Evolutionary conservation across 768 basidiomycete genomes (phyloP).

Genomic region (Daedaleopsis sinensis): DNA sequence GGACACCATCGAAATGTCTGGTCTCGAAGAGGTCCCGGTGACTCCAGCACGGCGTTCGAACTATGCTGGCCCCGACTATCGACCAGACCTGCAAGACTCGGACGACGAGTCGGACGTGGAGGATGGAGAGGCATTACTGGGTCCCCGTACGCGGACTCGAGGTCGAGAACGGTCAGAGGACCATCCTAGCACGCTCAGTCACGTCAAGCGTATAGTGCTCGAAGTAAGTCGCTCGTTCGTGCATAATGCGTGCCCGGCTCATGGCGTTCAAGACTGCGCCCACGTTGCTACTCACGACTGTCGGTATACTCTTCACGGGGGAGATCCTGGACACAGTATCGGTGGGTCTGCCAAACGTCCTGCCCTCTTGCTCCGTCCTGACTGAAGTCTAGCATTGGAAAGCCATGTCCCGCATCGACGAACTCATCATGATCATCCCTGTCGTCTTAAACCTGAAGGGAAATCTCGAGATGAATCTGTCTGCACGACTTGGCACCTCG

Average conservation of each 20-base stretch:
- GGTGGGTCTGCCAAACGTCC: conserved; percentile 45
- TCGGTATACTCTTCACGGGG: conserved; percentile 89
- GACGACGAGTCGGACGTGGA: conserved; percentile 35
- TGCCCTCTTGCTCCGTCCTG: background rate
- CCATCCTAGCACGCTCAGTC: conserved; percentile 46
- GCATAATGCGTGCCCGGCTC: background rate
- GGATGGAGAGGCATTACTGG: conserved; percentile 53
- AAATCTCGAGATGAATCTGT: conserved; percentile 99
- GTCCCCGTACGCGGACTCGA: conserved; percentile 32
- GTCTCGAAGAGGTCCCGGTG: conserved; percentile 32
- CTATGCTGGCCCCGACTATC: conserved; percentile 14
- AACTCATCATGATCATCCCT: conserved; percentile 95
- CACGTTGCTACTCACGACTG: conserved; percentile 79
- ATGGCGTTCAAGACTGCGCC: conserved; percentile 69
- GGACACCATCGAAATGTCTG: conserved; percentile 39
- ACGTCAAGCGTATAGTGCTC: conserved; percentile 63
- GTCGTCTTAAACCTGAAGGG: conserved; percentile 95
- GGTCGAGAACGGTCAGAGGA: conserved; percentile 29
- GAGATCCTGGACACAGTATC: conserved; percentile 87
- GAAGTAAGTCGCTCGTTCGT: conserved; percentile 53
- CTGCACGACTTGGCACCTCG: conserved; percentile 91
- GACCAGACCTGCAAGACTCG: conserved; percentile 18
- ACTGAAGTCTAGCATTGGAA: conserved; percentile 65
- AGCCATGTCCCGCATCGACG: conserved; percentile 88
- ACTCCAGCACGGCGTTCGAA: conserved; percentile 24